phyloP scores from a whole-genome alignment of 768 basidiomycete species.

The Pleurotus ostreatus region DNA sequence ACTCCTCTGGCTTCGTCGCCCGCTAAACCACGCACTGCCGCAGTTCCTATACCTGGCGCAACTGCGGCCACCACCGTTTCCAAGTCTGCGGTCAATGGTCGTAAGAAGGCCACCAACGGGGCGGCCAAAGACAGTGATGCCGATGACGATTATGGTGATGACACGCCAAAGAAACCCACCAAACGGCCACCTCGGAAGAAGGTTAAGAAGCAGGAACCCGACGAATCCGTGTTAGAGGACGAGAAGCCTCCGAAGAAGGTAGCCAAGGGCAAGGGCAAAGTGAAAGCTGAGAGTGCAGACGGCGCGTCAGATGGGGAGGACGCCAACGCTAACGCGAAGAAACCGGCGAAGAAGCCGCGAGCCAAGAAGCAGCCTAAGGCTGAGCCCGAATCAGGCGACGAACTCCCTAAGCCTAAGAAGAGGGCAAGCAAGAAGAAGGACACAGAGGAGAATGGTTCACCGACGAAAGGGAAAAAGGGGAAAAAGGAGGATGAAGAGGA shows the following conservation, averaged over 20 bases:
- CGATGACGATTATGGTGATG: conserved; percentile 43
- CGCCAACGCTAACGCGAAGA: conserved; percentile 39
- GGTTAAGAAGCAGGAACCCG: conserved; percentile 48
- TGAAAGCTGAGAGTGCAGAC: conserved; percentile 48
- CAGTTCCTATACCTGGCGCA: conserved; percentile 37
- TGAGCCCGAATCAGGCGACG: conserved; percentile 36
- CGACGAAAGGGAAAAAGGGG: conserved; percentile 47
- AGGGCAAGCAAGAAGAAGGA: conserved; percentile 37
- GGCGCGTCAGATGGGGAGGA: conserved; percentile 38
- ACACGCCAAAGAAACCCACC: conserved; percentile 40
- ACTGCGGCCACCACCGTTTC: conserved; percentile 32
- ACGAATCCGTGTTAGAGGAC: conserved; percentile 29
- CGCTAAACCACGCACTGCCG: conserved; percentile 42
- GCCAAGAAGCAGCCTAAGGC: conserved; percentile 56
- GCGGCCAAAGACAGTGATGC: conserved; percentile 31
- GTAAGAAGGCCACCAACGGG: conserved; percentile 29
- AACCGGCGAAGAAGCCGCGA: conserved; percentile 30
- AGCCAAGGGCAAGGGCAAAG: conserved; percentile 36
- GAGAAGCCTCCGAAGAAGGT: conserved; percentile 34
- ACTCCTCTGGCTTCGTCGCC: conserved; percentile 72
- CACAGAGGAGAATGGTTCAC: conserved; percentile 21
- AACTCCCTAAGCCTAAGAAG: conserved; percentile 44
- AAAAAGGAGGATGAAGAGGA: conserved; percentile 65
- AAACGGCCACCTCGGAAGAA: conserved; percentile 66
- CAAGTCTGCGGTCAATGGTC: conserved; percentile 34